Base-by-base conservation (phyloP, 192 early-diverging fungal species). In the Backusella sp. region DNA sequence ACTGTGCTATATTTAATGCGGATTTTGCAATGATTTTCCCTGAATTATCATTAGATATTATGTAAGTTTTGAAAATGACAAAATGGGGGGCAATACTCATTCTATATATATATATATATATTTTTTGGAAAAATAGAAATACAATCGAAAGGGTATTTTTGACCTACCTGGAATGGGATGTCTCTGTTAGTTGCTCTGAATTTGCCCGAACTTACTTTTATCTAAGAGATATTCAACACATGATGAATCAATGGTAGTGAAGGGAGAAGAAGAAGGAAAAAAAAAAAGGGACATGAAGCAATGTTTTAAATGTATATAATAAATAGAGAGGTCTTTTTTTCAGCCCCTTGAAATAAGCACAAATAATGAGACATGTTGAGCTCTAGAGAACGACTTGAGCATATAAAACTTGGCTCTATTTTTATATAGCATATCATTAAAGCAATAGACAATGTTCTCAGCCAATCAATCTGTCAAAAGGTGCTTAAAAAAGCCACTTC, bases 1-100 rank as follows among this genome's bases (percentile, higher is more conserved):
- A 95, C 72, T 90, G 92, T 72, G 94, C 94, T 3, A 91, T 95
- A 12, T 95, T 92, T 87, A 95, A 95, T 79, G 83, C 88, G 4
- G 94, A 95, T 77, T 94, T 93, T 77, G 86, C 86, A 65, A 89
- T 90, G 68, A 92, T 95, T 41, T 95, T 93, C 76, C 91, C 92
- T 6, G 92, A 91, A 26, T 83, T 93, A 15, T 76, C 78, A 4
- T 88, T 94, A n/a, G 78, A 80, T 26, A 86, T 92, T 53, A 86
- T 94, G 85, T 93, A 84, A 77, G 86, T 79, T 6, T 37, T 65
- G 52, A 56, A 56, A 56, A 6, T 21, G 6, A 56, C n/a, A 23
- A 6, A 23, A 32, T 32, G 32, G 3, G 32, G 2, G 32, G 32
- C 28, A 28, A 32, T 32, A 44, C 42, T 44, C 42, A 15, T 17